Evolutionary conservation across 495 filamentous ascomycete genomes (phyloP), one percentile per base, ranked within the genome.

Genomic region (Beverwykella pulmonaria): DNA sequence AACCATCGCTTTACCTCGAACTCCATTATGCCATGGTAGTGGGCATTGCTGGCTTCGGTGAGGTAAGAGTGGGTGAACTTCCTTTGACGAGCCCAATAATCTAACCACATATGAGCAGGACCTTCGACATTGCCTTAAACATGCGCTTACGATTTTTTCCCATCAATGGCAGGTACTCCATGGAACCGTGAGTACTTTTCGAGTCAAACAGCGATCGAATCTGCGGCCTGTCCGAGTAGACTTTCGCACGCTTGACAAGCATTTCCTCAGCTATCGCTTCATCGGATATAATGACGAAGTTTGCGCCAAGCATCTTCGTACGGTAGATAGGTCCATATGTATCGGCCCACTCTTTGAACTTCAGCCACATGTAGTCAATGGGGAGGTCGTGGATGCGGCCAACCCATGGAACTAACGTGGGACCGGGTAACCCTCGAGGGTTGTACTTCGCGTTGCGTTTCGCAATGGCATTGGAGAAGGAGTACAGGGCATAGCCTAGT

Each of bases 261-360:
- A 81, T 58, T 22, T 77, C 78, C 30, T 81, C 75, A 19, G 79
- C 79, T 14, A 79, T 72, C 10, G 75, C 53, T 67, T 80, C 79
- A 29, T 69, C 71, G 8, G 75, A 75, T 3, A 81, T 69, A 50
- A 78, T 66, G 57, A 77, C 52, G 54, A 74, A 69, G 19, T 71
- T 62, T 3, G 65, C 47, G 17, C 75, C 73, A 14, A 64, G 55
- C 39, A 80, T 71, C 46, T 73, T 72, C 8, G 74, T 64, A 20
- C 70, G 66, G 63, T 75, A 78, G 22, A 80, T 71, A 7, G 75
- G 76, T 20, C 79, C 79, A 68, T 79, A 80, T 49, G 67, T 50
- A 23, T 79, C 61, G 2, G 75, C 59, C 79, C 79, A 81, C 47
- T 75, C 68, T 19, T 73, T 71, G 67, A 81, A 79, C 55, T 79